Conservation (phyloP, 129 eudicot genomes). For the Kitagawia praeruptora region DNA sequence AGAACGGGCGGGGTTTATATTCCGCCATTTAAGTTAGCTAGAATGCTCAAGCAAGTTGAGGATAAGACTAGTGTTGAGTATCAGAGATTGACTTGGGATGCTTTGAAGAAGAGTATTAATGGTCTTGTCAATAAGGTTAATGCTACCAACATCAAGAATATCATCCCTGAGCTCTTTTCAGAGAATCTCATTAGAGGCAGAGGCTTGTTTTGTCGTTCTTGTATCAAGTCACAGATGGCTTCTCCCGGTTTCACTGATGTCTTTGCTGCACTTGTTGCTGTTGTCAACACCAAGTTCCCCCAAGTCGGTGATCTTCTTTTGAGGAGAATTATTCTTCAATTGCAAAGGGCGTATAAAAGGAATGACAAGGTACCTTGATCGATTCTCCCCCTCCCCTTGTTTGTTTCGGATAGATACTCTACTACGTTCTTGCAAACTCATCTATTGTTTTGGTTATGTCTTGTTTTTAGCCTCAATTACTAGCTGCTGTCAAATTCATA, state of each 20-base stretch:
- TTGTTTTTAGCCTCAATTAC: constrained; percentile 67
- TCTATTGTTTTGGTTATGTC: not conserved
- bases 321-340: constrained; percentile 73
- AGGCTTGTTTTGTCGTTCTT: constrained; percentile 83
- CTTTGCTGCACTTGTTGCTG: constrained; percentile 88
- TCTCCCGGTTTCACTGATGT: constrained; percentile 93
- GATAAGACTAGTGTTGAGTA: constrained; percentile 80
- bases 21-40: constrained; percentile 81
- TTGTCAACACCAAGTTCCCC: constrained; percentile 86
- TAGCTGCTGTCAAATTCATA: constrained; percentile 86
- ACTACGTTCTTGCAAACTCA: not conserved
- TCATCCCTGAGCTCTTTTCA: constrained; percentile 70
- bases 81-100: constrained; percentile 97
- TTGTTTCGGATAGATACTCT: not conserved
- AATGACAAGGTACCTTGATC: constrained; percentile 64
- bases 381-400: not conserved
- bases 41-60: constrained; percentile 75
- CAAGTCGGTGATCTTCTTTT: constrained; percentile 82
- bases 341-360: constrained; percentile 79
- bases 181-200: constrained; percentile 88
- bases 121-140: constrained; percentile 93
- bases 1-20: constrained; percentile 89
- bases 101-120: constrained; percentile 80
- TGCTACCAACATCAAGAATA: constrained; percentile 68
- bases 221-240: constrained; percentile 98